Conservation (phyloP, 768 basidiomycete genomes). For the Hirschioporus abietinus region DNA sequence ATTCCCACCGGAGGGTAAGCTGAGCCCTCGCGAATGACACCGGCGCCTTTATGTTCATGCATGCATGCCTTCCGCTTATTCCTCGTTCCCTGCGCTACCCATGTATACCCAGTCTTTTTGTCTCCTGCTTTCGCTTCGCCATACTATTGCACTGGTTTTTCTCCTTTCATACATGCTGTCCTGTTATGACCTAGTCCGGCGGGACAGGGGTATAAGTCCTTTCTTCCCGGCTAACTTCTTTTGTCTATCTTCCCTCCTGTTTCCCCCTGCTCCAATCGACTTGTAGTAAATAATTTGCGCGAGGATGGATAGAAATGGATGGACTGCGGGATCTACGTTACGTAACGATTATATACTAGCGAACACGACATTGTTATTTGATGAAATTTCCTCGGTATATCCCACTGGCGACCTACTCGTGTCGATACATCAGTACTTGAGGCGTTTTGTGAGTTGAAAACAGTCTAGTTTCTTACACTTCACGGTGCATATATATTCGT, state of each 20-base stretch:
- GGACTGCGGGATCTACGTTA: not conserved
- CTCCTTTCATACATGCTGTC: slow-evolving; percentile 32
- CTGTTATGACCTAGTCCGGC: slow-evolving; percentile 10
- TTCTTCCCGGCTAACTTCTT: slow-evolving; percentile 16
- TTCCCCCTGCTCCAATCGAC: slow-evolving; percentile 24
- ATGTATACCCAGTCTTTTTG: not conserved
- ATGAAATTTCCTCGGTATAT: not conserved
- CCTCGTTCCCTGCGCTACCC: not conserved
- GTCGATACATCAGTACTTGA: no score
- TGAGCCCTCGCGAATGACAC: not conserved
- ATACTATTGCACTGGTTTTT: slow-evolving; percentile 5
- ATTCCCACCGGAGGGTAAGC: not conserved
- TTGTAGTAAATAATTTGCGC: slow-evolving; percentile 19
- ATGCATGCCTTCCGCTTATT: not conserved
- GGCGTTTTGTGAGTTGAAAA: no score
- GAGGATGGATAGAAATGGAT: slow-evolving; percentile 17
- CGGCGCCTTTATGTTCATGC: not conserved
- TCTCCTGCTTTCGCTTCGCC: not conserved
- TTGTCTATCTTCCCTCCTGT: slow-evolving; percentile 27
- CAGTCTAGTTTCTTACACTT: no score
- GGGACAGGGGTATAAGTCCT: not conserved
- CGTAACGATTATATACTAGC: not conserved
- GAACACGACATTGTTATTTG: not conserved
- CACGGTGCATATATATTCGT: no score
- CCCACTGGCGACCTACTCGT: no score